Conservation (phyloP, 1,284 basidiomycete species). For the Sanghuangporus sanghuang region DNA sequence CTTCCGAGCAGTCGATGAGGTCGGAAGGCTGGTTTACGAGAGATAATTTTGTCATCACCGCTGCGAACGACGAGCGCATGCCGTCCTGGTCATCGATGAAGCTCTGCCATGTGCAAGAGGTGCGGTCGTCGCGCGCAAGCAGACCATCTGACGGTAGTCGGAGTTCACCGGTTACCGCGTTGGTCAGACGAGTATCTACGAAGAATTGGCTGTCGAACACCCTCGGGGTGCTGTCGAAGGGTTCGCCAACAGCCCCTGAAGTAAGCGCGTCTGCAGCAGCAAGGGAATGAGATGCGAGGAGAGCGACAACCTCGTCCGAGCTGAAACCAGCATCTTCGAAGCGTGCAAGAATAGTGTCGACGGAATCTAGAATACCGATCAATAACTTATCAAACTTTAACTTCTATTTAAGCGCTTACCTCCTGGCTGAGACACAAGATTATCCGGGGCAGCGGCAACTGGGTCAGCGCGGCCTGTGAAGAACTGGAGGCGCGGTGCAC, state of each 20-base stretch:
- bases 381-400: background rate
- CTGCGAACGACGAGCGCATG: conserved; percentile 30
- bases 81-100: conserved; percentile 31
- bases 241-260: conserved; percentile 27
- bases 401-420: conserved; percentile 10
- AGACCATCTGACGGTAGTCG: conserved; percentile 37
- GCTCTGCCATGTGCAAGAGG: conserved; percentile 35
- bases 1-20: conserved; percentile 22
- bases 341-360: conserved; percentile 34
- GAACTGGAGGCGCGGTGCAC: conserved; percentile 35
- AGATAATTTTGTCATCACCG: conserved; percentile 20
- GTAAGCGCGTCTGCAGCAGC: conserved; percentile 32
- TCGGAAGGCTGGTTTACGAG: conserved; percentile 11
- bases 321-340: conserved; percentile 37
- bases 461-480: conserved; percentile 32
- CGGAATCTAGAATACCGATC: conserved; percentile 25
- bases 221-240: conserved; percentile 36
- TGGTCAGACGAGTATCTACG: conserved; percentile 33
- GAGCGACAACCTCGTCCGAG: conserved; percentile 36
- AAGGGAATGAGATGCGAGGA: conserved; percentile 37
- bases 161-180: conserved; percentile 28
- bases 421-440: conserved; percentile 35
- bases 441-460: conserved; percentile 31
- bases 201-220: conserved; percentile 37
- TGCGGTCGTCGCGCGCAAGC: conserved; percentile 27